Evolutionary conservation across 345 rosid species (phyloP).

Genomic region (Brassica rapa): DNA sequence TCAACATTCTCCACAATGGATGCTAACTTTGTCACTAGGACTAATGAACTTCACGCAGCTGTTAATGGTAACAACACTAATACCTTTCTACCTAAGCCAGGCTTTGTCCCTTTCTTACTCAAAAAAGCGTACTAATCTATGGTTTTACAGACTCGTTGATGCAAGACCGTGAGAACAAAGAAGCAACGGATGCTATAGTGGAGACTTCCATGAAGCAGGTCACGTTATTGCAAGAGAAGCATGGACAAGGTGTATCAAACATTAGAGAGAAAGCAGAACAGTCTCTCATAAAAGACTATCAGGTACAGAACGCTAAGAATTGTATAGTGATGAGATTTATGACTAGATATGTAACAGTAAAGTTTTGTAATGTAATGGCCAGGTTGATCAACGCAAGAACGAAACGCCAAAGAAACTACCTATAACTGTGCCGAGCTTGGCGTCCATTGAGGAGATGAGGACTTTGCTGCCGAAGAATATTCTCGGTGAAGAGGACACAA

Average conservation of each 20-base stretch:
- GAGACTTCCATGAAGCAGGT: slow-evolving; percentile 57
- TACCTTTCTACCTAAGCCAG: neutral
- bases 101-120: neutral
- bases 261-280: slow-evolving; percentile 70
- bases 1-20: slow-evolving; percentile 51
- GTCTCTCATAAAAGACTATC: slow-evolving; percentile 67
- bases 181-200: slow-evolving; percentile 55
- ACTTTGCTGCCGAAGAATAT: slow-evolving; percentile 24
- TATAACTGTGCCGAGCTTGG: slow-evolving; percentile 65
- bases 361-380: slow-evolving; percentile 14
- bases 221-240: slow-evolving; percentile 55
- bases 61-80: slow-evolving; percentile 53
- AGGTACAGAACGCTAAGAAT: slow-evolving; percentile 48
- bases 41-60: slow-evolving; percentile 45
- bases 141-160: slow-evolving; percentile 55
- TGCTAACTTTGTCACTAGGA: slow-evolving; percentile 48
- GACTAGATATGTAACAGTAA: neutral
- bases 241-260: slow-evolving; percentile 52
- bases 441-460: slow-evolving; percentile 73
- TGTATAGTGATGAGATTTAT: neutral
- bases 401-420: slow-evolving; percentile 56
- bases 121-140: neutral
- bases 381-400: slow-evolving; percentile 61
- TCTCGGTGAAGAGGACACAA: slow-evolving; percentile 29
- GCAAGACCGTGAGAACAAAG: slow-evolving; percentile 58